Evolutionary conservation across 2,329 filamentous ascomycete species (phyloP).

Genomic region (Fusarium floridanum): DNA sequence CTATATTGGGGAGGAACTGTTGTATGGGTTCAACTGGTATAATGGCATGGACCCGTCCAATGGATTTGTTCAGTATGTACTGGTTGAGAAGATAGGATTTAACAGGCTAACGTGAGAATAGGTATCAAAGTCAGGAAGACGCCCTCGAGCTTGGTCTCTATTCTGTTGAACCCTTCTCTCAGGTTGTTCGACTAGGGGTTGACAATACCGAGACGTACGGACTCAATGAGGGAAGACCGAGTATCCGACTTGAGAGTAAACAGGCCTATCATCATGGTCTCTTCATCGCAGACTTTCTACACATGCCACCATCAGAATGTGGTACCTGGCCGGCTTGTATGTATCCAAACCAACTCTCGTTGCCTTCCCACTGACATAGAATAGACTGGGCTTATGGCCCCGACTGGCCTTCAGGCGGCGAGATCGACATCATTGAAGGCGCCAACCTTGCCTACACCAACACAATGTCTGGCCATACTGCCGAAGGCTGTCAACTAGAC

Average conservation of each 20-base stretch:
- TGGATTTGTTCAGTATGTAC: constrained; percentile 74
- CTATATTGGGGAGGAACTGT: constrained; percentile 58
- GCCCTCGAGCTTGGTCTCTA: constrained; percentile 57
- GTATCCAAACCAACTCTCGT: constrained; percentile 24
- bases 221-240: constrained; percentile 61
- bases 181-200: constrained; percentile 61
- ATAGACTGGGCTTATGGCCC: constrained; percentile 66
- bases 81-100: constrained; percentile 36
- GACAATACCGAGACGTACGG: constrained; percentile 57
- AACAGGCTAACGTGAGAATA: constrained; percentile 39
- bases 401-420: constrained; percentile 73
- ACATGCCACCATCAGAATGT: constrained; percentile 79
- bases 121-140: constrained; percentile 59
- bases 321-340: constrained; percentile 80
- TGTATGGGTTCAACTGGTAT: constrained; percentile 64
- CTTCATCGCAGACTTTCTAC: constrained; percentile 77
- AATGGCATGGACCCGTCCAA: constrained; percentile 70
- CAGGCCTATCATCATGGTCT: constrained; percentile 74
- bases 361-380: background rate
- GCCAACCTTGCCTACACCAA: constrained; percentile 73
- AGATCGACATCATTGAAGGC: constrained; percentile 79
- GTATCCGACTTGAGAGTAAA: constrained; percentile 76
- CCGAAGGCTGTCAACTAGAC: constrained; percentile 49
- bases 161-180: constrained; percentile 55
- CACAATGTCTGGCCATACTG: constrained; percentile 73